Evolutionary conservation across 495 filamentous ascomycete species (phyloP).

Genomic region (Aspergillus affinis): DNA sequence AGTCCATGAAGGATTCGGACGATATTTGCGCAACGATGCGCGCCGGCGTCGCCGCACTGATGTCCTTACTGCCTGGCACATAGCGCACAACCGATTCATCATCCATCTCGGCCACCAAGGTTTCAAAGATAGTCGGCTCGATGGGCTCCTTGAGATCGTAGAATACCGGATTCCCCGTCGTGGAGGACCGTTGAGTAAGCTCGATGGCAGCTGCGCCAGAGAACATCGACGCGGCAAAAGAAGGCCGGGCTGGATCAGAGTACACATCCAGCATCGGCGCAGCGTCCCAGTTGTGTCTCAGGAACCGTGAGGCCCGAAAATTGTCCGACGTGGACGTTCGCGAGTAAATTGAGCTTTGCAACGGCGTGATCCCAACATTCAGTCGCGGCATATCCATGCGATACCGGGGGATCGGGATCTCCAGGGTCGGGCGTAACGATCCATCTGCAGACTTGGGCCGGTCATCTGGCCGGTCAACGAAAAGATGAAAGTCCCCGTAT

Average conservation of each 20-base stretch:
- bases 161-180: conserved; percentile 38
- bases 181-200: conserved; percentile 29
- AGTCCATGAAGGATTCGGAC: conserved; percentile 92
- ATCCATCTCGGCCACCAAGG: conserved; percentile 69
- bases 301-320: conserved; percentile 47
- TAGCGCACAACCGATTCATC: conserved; percentile 84
- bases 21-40: conserved; percentile 97
- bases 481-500: conserved; percentile 71
- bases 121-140: conserved; percentile 70
- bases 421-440: conserved; percentile 56
- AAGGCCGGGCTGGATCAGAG: conserved; percentile 29
- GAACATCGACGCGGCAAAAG: conserved; percentile 45
- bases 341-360: conserved; percentile 72
- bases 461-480: conserved; percentile 75
- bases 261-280: conserved; percentile 23
- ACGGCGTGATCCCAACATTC: conserved; percentile 69
- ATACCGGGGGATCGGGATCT: conserved; percentile 85
- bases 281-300: conserved; percentile 27
- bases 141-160: conserved; percentile 50
- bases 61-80: conserved; percentile 65
- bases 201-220: conserved; percentile 48
- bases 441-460: conserved; percentile 69
- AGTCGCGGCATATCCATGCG: conserved; percentile 81
- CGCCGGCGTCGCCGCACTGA: conserved; percentile 86
- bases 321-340: conserved; percentile 53